Base-by-base conservation (phyloP, 2,329 filamentous ascomycete species). In the Fusarium temperatum region DNA sequence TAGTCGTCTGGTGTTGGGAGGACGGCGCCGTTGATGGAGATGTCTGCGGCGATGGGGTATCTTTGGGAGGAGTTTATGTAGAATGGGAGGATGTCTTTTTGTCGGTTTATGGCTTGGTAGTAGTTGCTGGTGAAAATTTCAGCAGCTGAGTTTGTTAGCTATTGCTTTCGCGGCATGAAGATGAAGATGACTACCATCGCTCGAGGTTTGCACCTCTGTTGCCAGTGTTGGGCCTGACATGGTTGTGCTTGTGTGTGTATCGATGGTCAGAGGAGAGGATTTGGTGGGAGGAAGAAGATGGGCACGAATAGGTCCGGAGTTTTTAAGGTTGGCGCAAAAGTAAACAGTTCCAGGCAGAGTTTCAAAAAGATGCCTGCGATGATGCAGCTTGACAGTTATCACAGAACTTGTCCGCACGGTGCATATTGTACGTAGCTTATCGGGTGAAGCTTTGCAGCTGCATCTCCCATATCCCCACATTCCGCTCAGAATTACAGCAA, bases 1-100 rank as follows among this genome's bases (percentile, higher is more conserved):
- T 95, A 92, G 50, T 91, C 90, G 57, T 85, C 83, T 0, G 91
- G 91, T 63, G 89, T 87, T 39, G 88, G 82, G 42, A 94, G 84
- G 6, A 89, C 82, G 54, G 91, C 90, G 77, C 95, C 94, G 84
- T 97, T 97, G 86, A 95, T 92, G 77, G 90, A 89, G 78, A 98
- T 95, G 80, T 91, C 90, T 58, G 93, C 87, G 39, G 86, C 85
- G n/a, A 88, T 84, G 18, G 81, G 79, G 72, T 90, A 89, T 68
- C 86, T 84, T 17, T 86, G 75, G 30, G 88, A 89, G 57, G 86
- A 82, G 79, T 89, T 89, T 74, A 91, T 84, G 85, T 97, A 97
- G 86, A 91, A 97, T n/a, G 85, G 84, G 24, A 88, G 80, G 20
- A 97, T 87, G 13, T 84, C 83, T 38, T 87, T 79, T 45, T 94